phyloP scores from a whole-genome alignment of 2,329 filamentous ascomycete genomes.

The Coleophoma eucalyptorum region DNA sequence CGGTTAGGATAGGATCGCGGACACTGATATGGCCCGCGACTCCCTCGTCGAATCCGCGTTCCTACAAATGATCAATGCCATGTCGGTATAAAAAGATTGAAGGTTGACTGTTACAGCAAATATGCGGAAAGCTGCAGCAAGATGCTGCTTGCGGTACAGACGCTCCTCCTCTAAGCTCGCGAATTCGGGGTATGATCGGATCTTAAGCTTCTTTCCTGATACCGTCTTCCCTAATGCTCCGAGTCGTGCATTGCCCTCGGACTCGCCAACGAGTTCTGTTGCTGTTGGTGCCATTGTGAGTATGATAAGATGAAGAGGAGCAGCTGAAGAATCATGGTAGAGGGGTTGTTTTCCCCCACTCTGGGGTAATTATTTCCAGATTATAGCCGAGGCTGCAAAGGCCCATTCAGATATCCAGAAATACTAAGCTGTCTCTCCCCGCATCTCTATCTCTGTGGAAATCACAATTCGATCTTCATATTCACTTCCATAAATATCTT shows the following conservation, averaged over 20 bases:
- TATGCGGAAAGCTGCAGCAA: constrained; percentile 21
- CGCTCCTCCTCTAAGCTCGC: constrained; percentile 17
- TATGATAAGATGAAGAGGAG: neutral
- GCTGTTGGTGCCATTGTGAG: constrained; percentile 31
- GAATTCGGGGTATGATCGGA: constrained; percentile 35
- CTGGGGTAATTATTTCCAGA: too few relatives aligned
- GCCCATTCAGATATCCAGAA: too few relatives aligned
- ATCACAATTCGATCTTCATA: too few relatives aligned
- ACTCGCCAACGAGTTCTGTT: constrained; percentile 30
- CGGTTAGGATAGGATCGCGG: constrained; percentile 9
- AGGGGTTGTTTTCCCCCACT: too few relatives aligned
- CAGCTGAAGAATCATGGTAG: neutral
- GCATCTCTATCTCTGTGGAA: too few relatives aligned
- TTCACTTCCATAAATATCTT: too few relatives aligned
- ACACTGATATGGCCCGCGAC: constrained; percentile 36
- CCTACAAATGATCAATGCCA: neutral
- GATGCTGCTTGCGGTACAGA: constrained; percentile 21
- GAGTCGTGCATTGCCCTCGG: constrained; percentile 34
- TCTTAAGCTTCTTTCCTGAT: constrained; percentile 39
- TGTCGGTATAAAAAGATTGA: too few relatives aligned
- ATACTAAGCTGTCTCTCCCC: too few relatives aligned
- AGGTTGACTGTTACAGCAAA: neutral
- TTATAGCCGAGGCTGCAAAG: too few relatives aligned
- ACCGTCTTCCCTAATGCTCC: constrained; percentile 41
- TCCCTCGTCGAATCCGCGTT: constrained; percentile 36